Base-by-base conservation (phyloP, 2,329 filamentous ascomycete genomes). In the Neopestalotiopsis sp. region DNA sequence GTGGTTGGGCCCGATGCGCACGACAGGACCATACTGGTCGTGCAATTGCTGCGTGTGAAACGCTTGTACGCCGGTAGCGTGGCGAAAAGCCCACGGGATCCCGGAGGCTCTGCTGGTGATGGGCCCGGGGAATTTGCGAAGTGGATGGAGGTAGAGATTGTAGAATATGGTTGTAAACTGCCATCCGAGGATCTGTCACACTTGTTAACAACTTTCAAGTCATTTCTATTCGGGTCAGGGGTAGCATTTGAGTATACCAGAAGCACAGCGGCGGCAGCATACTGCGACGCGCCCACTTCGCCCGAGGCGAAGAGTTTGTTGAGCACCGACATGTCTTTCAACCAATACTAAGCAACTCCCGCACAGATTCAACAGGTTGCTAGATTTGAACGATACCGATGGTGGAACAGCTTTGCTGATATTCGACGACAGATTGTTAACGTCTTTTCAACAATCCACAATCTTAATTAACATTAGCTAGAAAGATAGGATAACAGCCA, bases 81-180 rank as follows among this genome's bases (percentile, higher is more conserved):
- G 73, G 17, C 69, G 70, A 32, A 75, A 28, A 17, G 73, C 74
- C 72, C 72, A 78, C 6, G 75, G 75, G 13, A 77, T 20, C 6
- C 53, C 34, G 24, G 74, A 75, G 9, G 73, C 75, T 42, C 70
- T 70, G 32, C 72, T 67, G 9, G 74, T 61, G 14, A 71, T 32
- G 10, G 76, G 76, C 1, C 76, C 76, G 4, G 76, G 76, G 65
- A 73, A 76, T 24, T 71, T 67, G 30, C 73, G 70, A 14, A 78
- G 72, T 20, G 75, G 75, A 67, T 78, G 76, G 61, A 77, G 74
- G 68, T 72, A 76, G 49, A 78, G 63, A 59, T 77, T 78, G 64
- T 77, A 77, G 62, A 76, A 69, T 14, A 74, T 40, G 28, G 63
- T 70, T 38, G 68, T 56, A 30, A 68, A 57, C 69, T 73, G 69